Percentiles rank a stretch among this genome's conserved stretches.
Conservation (phyloP, 352 stramenopile species). For the Phytophthora melonis region DNA sequence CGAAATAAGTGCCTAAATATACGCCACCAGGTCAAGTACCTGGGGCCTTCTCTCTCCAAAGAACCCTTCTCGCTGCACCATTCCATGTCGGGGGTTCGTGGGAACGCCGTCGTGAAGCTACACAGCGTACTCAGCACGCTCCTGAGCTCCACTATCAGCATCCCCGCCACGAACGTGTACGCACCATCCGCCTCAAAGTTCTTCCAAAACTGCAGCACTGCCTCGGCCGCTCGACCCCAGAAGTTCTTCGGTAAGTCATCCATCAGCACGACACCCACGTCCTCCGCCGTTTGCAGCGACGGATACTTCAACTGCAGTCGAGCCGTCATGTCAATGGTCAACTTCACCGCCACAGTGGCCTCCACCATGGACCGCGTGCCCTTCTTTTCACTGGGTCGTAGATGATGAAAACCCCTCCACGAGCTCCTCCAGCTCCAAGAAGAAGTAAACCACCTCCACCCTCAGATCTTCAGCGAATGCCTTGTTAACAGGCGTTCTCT, state of each 20-base stretch:
- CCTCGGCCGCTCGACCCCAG: background rate
- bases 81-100: background rate
- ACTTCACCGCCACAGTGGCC: slow-evolving; percentile 40
- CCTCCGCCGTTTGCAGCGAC: slow-evolving; percentile 22
- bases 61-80: slow-evolving; percentile 27
- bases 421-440: slow-evolving; percentile 42
- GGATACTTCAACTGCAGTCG: slow-evolving; percentile 39
- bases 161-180: slow-evolving; percentile 31
- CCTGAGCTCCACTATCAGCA: slow-evolving; percentile 33
- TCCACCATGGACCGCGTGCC: slow-evolving; percentile 47
- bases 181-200: slow-evolving; percentile 13
- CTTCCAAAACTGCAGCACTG: slow-evolving; percentile 8
- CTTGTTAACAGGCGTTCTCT: slow-evolving; percentile 16
- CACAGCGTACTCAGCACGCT: slow-evolving; percentile 21
- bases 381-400: slow-evolving; percentile 44
- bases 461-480: slow-evolving; percentile 26
- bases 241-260: background rate
- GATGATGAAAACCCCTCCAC: slow-evolving; percentile 33
- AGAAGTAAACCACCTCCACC: slow-evolving; percentile 28
- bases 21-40: too few relatives aligned
- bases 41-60: slow-evolving; percentile 30
- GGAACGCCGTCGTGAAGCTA: slow-evolving; percentile 34
- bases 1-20: too few relatives aligned
- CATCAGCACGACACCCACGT: slow-evolving; percentile 25
- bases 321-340: slow-evolving; percentile 36